These are phyloP conservation scores for Gossypium stocksii DNA, from an alignment of 345 rosid species.

Conservation along the genomic window DNA sequence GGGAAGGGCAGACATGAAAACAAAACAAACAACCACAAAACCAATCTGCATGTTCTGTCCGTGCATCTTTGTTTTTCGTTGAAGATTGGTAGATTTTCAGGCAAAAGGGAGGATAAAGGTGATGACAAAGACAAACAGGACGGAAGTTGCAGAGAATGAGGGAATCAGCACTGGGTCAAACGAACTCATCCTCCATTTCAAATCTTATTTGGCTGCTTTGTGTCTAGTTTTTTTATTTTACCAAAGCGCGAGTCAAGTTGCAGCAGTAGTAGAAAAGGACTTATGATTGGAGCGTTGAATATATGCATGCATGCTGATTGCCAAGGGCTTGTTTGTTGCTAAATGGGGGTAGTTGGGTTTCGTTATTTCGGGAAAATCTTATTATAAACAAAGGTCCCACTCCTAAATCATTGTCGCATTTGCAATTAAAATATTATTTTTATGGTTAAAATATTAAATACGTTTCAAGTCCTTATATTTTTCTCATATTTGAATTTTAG, in stretches of 20 bases:
- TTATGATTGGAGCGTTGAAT: too few species aligned
- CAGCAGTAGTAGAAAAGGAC: not conserved
- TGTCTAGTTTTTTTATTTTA: not conserved
- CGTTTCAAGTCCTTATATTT: too few species aligned
- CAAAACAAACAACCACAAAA: conserved; percentile 8
- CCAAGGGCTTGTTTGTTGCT: too few species aligned
- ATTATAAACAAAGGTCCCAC: too few species aligned
- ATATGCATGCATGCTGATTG: too few species aligned
- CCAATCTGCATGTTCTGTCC: conserved; percentile 15
- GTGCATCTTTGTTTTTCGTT: not conserved
- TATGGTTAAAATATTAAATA: too few species aligned
- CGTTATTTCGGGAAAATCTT: too few species aligned
- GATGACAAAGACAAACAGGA: not conserved
- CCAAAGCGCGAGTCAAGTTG: not conserved
- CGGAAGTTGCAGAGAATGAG: not conserved
- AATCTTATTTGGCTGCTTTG: not conserved
- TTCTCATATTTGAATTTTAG: too few species aligned
- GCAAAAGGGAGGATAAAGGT: not conserved
- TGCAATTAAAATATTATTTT: too few species aligned
- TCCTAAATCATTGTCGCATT: too few species aligned
- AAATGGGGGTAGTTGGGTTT: too few species aligned
- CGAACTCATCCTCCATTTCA: not conserved
- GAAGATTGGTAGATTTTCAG: not conserved
- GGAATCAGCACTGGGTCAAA: not conserved
- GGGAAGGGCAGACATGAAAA: conserved; percentile 12